A percentile compares a stretch with the other conserved stretches of the same genome.
Evolutionary conservation across 495 filamentous ascomycete genomes (phyloP).

Genomic region (Penicillium paxilli): DNA sequence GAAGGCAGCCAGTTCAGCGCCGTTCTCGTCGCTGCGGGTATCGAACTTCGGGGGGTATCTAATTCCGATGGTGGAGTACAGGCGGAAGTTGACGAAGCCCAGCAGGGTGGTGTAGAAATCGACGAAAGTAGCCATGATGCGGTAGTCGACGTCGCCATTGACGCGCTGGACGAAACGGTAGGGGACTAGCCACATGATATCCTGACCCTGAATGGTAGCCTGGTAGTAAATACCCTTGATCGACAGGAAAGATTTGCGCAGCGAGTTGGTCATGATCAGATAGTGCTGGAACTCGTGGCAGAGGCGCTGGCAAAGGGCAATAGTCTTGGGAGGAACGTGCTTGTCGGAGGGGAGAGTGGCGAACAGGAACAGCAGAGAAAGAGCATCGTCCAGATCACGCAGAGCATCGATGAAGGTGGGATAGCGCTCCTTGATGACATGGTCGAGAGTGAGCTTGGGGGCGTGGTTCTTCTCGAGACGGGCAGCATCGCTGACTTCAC

Average conservation of each 20-base stretch:
- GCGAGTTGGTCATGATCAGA: constrained; percentile 82
- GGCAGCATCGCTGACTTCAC: constrained; percentile 83
- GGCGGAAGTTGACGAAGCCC: constrained; percentile 90
- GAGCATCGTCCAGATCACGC: constrained; percentile 91
- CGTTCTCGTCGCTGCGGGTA: constrained; percentile 78
- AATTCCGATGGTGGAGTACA: constrained; percentile 87
- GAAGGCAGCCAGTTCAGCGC: constrained; percentile 90
- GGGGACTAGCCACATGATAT: constrained; percentile 94
- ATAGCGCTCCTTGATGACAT: constrained; percentile 97
- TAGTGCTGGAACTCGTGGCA: constrained; percentile 97
- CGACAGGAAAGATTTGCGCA: constrained; percentile 93
- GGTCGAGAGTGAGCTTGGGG: constrained; percentile 85
- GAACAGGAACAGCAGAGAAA: constrained; percentile 96
- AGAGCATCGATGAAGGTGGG: constrained; percentile 95
- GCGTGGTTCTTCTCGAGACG: constrained; percentile 82
- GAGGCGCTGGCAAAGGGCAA: constrained; percentile 86
- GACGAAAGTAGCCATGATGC: constrained; percentile 98
- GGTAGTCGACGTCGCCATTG: constrained; percentile 91
- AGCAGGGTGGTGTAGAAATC: constrained; percentile 97
- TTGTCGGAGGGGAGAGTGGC: constrained; percentile 89
- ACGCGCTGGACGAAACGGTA: constrained; percentile 95
- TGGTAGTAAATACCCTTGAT: constrained; percentile 99
- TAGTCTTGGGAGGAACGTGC: constrained; percentile 87
- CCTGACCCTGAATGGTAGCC: constrained; percentile 96
- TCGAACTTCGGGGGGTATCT: constrained; percentile 96